Evolutionary conservation across 2,329 filamentous ascomycete genomes (phyloP).

Genomic region (Ciborinia camelliae): DNA sequence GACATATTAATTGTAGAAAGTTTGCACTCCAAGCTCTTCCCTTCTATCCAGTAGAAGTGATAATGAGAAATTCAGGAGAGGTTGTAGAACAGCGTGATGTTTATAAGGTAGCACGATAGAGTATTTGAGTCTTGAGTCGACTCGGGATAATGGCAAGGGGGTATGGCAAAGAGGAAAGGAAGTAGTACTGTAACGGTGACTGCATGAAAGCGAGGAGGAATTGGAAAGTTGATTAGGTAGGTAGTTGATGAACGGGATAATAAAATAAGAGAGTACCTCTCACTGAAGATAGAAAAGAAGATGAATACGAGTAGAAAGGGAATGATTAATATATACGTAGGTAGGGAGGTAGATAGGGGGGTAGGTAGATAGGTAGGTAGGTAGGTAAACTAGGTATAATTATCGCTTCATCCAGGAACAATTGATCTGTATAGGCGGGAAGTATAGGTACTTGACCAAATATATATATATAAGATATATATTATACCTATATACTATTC

Average conservation of each 20-base stretch:
- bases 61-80: neutral
- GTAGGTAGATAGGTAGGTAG: neutral
- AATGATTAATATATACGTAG: neutral
- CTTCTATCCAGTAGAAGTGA: neutral
- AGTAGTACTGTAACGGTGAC: conserved; percentile 1
- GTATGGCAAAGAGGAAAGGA: neutral
- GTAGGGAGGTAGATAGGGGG: too few species aligned
- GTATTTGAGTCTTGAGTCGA: conserved; percentile 3
- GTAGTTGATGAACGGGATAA: too few species aligned
- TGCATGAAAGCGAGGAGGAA: conserved; percentile 5
- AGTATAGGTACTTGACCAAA: too few species aligned
- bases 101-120: neutral
- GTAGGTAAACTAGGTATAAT: too few species aligned
- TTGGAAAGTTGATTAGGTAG: neutral
- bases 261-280: neutral
- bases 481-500: too few species aligned
- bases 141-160: conserved; percentile 6
- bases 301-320: neutral
- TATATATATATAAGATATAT: too few species aligned
- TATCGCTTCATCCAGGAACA: too few species aligned
- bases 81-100: neutral
- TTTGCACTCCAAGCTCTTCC: neutral
- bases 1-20: neutral
- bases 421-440: too few species aligned
- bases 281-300: neutral